Conservation (phyloP, 78 protist genomes). For the Dictyostelium citrinum region DNA sequence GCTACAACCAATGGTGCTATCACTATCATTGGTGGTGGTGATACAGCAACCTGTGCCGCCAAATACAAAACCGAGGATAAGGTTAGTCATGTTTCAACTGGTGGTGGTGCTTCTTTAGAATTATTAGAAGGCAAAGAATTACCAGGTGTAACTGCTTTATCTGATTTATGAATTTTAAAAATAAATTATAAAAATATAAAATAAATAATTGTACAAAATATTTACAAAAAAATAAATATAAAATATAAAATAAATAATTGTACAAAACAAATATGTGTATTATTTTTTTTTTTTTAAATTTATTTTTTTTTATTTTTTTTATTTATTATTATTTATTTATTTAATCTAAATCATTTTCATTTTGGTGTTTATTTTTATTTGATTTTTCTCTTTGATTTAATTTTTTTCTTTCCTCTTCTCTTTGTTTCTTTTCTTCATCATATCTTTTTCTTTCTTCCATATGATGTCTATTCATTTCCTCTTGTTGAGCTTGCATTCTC, state of each 20-base stretch:
- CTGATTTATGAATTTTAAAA: slow-evolving; percentile 9
- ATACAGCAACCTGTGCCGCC: slow-evolving; percentile 96
- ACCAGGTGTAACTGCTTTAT: slow-evolving; percentile 83
- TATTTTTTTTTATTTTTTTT: background rate
- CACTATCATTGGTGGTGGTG: slow-evolving; percentile 99
- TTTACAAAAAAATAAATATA: no score
- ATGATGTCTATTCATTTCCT: background rate
- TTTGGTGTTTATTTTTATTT: background rate
- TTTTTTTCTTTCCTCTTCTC: background rate
- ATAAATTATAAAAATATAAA: background rate
- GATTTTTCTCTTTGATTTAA: background rate
- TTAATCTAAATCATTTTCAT: background rate
- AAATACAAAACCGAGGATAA: slow-evolving; percentile 88
- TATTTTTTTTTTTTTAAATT: background rate
- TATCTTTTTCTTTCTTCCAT: background rate
- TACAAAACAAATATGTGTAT: background rate
- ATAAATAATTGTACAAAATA: background rate
- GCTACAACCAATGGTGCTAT: slow-evolving; percentile 91
- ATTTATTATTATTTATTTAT: background rate
- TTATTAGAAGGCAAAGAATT: slow-evolving; percentile 95
- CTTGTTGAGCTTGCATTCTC: background rate
- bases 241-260: no score
- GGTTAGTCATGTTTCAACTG: slow-evolving; percentile 96
- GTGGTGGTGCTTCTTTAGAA: slow-evolving; percentile 99
- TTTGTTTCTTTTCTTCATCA: background rate